Base-by-base conservation (phyloP, 2,329 filamentous ascomycete species). In the Triangularia verruculosa region DNA sequence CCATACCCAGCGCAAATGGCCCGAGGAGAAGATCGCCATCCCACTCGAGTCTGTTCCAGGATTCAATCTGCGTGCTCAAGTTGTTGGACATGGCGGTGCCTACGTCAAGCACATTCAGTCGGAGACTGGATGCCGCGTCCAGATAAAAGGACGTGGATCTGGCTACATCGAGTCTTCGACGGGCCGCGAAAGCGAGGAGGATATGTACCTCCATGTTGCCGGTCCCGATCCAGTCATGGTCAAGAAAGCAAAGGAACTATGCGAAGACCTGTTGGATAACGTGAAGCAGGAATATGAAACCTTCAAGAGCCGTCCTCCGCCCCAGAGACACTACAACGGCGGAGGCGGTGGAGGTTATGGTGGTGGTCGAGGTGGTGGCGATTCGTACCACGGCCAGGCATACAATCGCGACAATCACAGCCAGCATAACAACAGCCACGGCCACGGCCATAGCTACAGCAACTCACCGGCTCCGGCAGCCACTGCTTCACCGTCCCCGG, bases 91-190 rank as follows among this genome's bases (percentile, higher is more conserved):
- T 70, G 93, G 93, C 30, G 95, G 95, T 65, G 90, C 92, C 52
- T 97, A 98, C 74, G 95, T 99, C 66, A 99, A 99, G 78, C 94
- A 97, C 74, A 98, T 99, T 69, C 95, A 98, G 78, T 89, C 93
- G 74, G 93, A 97, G 77, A 98, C 95, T 13, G 86, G 91, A 66
- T 98, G 95, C 76, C 91, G 94, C 70, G 95, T 99, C 25, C 95
- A 99, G 76, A 99, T 99, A 79, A 99, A 99, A 76, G 95, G 95
- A 17, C 92, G 91, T 67, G 93, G 93, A 43, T 98, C 93, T 60
- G 95, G 95, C 13, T 99, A 96, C 74, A 88, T 96, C 73, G 95
- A 99, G 75, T 87, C 89, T 55, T 87, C 89, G 30, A 96, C 93
- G n/a, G 91, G 91, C 68, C 86, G 82, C 51, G 95, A 99, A 78